Evolutionary conservation across 768 basidiomycete species (phyloP).

Genomic region (Hysterangium stoloniferum): DNA sequence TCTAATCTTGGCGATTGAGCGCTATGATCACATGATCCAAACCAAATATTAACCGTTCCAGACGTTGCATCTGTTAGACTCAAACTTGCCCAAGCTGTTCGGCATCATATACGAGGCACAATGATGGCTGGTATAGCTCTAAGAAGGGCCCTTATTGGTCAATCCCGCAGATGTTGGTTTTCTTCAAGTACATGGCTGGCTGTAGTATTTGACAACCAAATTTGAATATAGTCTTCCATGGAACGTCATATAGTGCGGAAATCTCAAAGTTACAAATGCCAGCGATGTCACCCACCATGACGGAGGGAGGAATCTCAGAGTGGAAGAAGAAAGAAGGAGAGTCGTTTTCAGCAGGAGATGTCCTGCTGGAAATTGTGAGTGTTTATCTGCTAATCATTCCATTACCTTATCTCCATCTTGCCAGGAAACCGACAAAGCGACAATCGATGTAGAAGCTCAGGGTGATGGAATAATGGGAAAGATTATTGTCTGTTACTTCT

Average conservation of each 20-base stretch:
- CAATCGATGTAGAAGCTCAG: conserved; percentile 98
- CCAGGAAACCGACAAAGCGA: conserved; percentile 99
- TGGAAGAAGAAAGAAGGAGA: conserved; percentile 99
- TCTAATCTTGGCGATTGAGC: no score
- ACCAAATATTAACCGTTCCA: no score
- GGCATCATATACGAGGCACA: no score
- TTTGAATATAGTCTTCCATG: conserved; percentile 59
- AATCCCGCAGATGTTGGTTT: no score
- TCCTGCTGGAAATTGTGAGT: conserved; percentile 89
- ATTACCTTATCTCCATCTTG: conserved; percentile 13
- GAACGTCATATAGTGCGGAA: conserved; percentile 68
- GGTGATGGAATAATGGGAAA: conserved; percentile 96
- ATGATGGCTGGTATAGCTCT: no score
- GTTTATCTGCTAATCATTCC: conserved; percentile 5
- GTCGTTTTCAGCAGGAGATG: conserved; percentile 80
- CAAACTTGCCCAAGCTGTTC: no score
- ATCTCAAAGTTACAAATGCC: conserved; percentile 91
- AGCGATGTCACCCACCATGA: conserved; percentile 99
- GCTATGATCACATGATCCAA: no score
- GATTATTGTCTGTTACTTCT: conserved; percentile 67
- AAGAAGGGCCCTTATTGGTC: no score
- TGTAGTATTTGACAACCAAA: background rate
- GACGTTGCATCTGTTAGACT: no score
- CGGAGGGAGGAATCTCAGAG: conserved; percentile 93
- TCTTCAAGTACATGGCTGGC: background rate